Evolutionary conservation across 768 basidiomycete species (phyloP).

Genomic region (Suillus alpinus): DNA sequence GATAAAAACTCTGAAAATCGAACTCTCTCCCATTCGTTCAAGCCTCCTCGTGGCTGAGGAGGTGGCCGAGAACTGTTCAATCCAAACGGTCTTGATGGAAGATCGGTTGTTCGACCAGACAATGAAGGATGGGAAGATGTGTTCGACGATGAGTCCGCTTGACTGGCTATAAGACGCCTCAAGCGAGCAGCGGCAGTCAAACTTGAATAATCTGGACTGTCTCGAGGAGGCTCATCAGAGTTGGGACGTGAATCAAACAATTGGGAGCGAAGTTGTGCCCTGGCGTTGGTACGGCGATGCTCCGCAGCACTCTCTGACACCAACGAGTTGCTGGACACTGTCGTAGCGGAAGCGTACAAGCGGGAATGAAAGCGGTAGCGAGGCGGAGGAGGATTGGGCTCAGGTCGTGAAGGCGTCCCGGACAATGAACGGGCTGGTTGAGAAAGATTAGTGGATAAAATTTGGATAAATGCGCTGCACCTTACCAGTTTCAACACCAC

Average conservation of each 20-base stretch:
- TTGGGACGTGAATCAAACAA: slow-evolving; percentile 14
- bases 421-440: slow-evolving; percentile 2
- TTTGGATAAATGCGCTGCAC: no score
- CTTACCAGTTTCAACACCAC: slow-evolving; percentile 4
- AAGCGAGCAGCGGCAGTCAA: background rate
- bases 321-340: slow-evolving; percentile 36
- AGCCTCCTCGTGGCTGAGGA: background rate
- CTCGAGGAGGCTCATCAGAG: slow-evolving; percentile 18
- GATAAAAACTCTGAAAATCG: background rate
- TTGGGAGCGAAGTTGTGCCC: slow-evolving; percentile 31
- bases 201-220: background rate
- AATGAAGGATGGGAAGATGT: background rate
- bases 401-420: background rate
- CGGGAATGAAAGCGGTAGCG: slow-evolving; percentile 13
- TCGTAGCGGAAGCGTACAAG: slow-evolving; percentile 19
- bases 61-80: background rate
- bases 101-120: background rate
- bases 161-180: background rate
- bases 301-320: slow-evolving; percentile 45
- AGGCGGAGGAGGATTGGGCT: background rate
- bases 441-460: background rate
- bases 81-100: background rate
- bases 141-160: background rate
- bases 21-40: background rate
- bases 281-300: slow-evolving; percentile 36